Conservation (phyloP, 495 filamentous ascomycete genomes). For the Trichoderma gamsii region DNA sequence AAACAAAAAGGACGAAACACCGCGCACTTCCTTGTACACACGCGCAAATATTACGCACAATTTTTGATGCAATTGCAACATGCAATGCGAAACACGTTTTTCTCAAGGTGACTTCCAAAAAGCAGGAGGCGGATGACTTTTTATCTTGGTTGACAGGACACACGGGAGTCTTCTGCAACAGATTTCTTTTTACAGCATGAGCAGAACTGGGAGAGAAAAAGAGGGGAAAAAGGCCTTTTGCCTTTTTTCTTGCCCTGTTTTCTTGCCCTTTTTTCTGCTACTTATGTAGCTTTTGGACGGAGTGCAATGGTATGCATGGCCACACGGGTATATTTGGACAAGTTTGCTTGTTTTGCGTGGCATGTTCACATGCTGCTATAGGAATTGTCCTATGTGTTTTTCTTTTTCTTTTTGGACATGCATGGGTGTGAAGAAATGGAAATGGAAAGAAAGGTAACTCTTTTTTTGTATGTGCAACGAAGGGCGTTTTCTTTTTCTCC, state of each 20-base stretch:
- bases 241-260: background rate
- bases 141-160: background rate
- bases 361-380: background rate
- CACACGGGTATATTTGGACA: conserved; percentile 9
- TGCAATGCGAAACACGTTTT: conserved; percentile 1
- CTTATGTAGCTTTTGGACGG: background rate
- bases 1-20: background rate
- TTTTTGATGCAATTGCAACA: background rate
- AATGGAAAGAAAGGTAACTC: background rate
- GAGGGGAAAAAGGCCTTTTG: background rate
- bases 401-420: background rate
- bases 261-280: background rate
- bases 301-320: conserved; percentile 2
- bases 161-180: background rate
- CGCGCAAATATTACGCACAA: conserved; percentile 1
- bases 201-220: background rate
- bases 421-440: background rate
- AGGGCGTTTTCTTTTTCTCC: background rate
- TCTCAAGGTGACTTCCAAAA: background rate
- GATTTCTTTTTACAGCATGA: background rate
- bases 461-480: background rate
- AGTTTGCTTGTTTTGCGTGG: background rate
- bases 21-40: conserved; percentile 7
- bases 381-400: background rate
- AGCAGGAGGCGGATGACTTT: background rate